Base-by-base conservation (phyloP, 2,329 filamentous ascomycete genomes). In the Xylariaceae sp. region DNA sequence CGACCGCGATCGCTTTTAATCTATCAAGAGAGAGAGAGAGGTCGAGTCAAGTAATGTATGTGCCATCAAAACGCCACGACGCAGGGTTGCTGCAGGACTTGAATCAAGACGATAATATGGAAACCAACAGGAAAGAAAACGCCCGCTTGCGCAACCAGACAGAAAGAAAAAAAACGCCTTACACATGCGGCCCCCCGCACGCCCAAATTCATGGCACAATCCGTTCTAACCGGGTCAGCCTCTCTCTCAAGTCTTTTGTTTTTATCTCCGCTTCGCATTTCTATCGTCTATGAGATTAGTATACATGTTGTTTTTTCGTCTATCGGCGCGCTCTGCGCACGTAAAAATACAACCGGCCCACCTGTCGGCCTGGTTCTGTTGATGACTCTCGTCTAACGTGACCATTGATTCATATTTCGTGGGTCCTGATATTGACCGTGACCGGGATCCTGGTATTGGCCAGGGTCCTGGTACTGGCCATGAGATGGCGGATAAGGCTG, bases 301-400 rank as follows among this genome's bases (percentile, higher is more conserved):
- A 41, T 13, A 41, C 18, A 15, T 30, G 15, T 44, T n/a, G 49
- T 49, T 23, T 37, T 50, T 57, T 52, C 53, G 4, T 57, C 61
- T n/a, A 62, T 11, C 7, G 61, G 59, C 9, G 61, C 61, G 50
- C 51, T 23, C 48, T 57, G 30, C 52, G 53, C 6, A 65, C 23
- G 53, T n/a, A 65, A 53, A 51, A 54, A 58, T 5, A 63, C 60
- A 15, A 61, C 57, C 8, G 62, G 60, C 35, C 39, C 41, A 45
- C 60, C 55, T 10, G 47, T 58, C 35, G 47, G n/a, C 15, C 56
- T 57, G 23, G 15, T 37, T 51, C 17, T 10, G 1, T 53, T 15
- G 4, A 23, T 58, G 23, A 7, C 17, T 35, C 4, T 51, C 13
- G 13, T 45, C 41, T 45, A n/a, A n/a, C 41, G 41, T 45, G n/a